These are phyloP conservation scores for Phytopythium oedochilum DNA, from an alignment of 352 stramenopile genomes.

Conservation along the genomic window DNA sequence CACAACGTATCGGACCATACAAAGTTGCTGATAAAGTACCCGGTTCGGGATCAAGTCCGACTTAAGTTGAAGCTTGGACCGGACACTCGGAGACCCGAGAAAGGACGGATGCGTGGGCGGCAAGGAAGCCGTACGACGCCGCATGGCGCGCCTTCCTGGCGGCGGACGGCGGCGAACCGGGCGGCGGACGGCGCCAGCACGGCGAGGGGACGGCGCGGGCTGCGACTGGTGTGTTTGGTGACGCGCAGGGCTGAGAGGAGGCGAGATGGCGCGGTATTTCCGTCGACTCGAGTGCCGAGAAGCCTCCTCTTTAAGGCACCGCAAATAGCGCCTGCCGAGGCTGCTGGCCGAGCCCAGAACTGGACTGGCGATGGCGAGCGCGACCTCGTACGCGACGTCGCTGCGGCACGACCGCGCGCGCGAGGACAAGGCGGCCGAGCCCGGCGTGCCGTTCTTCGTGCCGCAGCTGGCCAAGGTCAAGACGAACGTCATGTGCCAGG, in stretches of 20 bases:
- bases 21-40: not conserved
- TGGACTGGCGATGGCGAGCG: slow-evolving; percentile 30
- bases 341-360: not conserved
- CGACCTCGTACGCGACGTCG: slow-evolving; percentile 36
- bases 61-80: not conserved
- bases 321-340: too few species aligned
- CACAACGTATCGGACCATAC: not conserved
- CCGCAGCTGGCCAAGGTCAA: slow-evolving; percentile 65
- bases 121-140: not conserved
- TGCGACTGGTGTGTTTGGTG: too few species aligned
- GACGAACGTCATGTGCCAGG: slow-evolving; percentile 53
- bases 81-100: not conserved
- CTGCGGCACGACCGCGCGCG: slow-evolving; percentile 23
- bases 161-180: not conserved
- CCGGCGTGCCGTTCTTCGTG: slow-evolving; percentile 53
- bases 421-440: slow-evolving; percentile 25
- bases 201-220: too few species aligned
- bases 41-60: not conserved
- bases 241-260: too few species aligned
- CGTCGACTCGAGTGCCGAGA: too few species aligned
- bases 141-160: not conserved
- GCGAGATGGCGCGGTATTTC: too few species aligned
- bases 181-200: too few species aligned
- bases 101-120: too few species aligned
- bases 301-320: too few species aligned